These are phyloP conservation scores for Ganoderma sp. DNA, from an alignment of 1,284 basidiomycete genomes.

Conservation along the genomic window DNA sequence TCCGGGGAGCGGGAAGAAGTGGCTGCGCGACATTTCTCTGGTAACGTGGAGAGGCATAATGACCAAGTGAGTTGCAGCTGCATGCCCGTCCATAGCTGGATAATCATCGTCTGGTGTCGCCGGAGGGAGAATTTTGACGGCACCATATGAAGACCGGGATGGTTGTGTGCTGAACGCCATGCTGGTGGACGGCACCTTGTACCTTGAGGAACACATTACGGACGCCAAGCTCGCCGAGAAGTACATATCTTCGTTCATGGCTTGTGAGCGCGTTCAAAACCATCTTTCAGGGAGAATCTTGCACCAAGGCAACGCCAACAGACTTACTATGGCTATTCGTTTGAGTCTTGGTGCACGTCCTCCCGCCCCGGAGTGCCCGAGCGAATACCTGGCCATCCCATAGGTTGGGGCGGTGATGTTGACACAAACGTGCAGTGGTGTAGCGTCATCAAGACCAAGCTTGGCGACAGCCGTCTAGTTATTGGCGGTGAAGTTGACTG, in stretches of 20 bases:
- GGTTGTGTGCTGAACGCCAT: constrained; percentile 88
- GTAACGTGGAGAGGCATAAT: constrained; percentile 91
- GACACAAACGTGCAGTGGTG: constrained; percentile 98
- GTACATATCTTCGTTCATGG: constrained; percentile 42
- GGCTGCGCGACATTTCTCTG: constrained; percentile 56
- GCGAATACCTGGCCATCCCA: constrained; percentile 40
- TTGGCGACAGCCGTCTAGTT: constrained; percentile 81
- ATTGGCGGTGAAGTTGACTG: constrained; percentile 98
- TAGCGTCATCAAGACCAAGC: constrained; percentile 87
- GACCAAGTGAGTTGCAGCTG: constrained; percentile 72
- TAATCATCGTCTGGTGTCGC: constrained; percentile 21
- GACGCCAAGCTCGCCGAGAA: constrained; percentile 65
- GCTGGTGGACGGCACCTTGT: constrained; percentile 76
- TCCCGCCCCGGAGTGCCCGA: constrained; percentile 38
- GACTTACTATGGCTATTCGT: constrained; percentile 83
- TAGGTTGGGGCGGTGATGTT: constrained; percentile 85
- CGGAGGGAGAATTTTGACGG: constrained; percentile 72
- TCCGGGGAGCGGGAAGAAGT: constrained; percentile 37
- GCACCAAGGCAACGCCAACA: constrained; percentile 61
- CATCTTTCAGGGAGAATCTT: constrained; percentile 60
- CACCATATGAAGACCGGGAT: constrained; percentile 83
- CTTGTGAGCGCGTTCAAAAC: constrained; percentile 28
- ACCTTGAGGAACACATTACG: constrained; percentile 82
- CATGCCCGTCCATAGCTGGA: constrained; percentile 6
- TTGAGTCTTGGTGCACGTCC: constrained; percentile 86